A percentile compares a stretch with the other conserved stretches of the same genome.
Evolutionary conservation across 1,139 yeast species (phyloP).

Genomic region (Kazachstania sp.): DNA sequence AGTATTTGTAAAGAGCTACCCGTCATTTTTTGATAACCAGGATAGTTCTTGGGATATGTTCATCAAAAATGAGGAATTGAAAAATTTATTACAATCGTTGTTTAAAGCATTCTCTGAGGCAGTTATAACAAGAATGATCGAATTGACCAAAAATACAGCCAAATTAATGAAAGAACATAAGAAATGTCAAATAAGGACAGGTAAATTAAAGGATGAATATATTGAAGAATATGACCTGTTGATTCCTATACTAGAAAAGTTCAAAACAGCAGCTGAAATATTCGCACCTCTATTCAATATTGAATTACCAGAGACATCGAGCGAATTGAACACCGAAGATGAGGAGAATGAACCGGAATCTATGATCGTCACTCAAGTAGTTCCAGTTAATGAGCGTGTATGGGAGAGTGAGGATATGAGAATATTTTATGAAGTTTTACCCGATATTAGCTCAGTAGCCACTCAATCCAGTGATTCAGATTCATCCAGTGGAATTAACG

Average conservation of each 20-base stretch:
- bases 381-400: conserved; percentile 30
- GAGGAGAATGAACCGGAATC: conserved; percentile 13
- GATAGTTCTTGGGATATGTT: conserved; percentile 17
- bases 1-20: conserved; percentile 46
- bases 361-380: conserved; percentile 21
- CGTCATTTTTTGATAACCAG: conserved; percentile 27
- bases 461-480: conserved; percentile 5
- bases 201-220: conserved; percentile 50
- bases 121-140: conserved; percentile 35
- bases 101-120: conserved; percentile 43
- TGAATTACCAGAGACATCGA: conserved; percentile 26
- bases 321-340: conserved; percentile 20
- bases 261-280: conserved; percentile 38
- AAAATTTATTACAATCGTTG: conserved; percentile 30
- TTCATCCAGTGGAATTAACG: conserved; percentile 26
- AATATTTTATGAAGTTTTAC: conserved; percentile 48
- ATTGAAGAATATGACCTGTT: conserved; percentile 38
- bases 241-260: conserved; percentile 37
- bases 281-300: conserved; percentile 39
- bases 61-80: conserved; percentile 18
- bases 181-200: conserved; percentile 56
- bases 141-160: conserved; percentile 33
- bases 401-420: conserved; percentile 66
- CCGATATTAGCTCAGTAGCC: conserved; percentile 29
- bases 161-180: conserved; percentile 38